Evolutionary conservation across 176 grass and related monocot species (phyloP).

Genomic region (Ananas comosus): DNA sequence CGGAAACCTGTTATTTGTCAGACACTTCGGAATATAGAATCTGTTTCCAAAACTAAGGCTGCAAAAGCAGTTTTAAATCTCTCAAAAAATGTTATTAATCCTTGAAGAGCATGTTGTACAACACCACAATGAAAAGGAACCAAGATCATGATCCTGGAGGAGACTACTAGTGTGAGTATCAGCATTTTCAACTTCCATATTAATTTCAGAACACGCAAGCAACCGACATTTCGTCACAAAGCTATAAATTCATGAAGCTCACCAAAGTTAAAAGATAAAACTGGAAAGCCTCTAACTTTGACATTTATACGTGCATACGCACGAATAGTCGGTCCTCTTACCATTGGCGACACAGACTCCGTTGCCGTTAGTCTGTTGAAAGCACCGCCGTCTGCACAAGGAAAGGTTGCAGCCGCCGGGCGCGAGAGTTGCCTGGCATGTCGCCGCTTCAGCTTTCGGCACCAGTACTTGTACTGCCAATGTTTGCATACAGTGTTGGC

Average conservation of each 20-base stretch:
- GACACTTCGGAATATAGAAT: no score
- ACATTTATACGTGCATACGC: slow-evolving; percentile 16
- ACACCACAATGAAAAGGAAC: no score
- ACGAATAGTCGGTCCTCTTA: slow-evolving; percentile 4
- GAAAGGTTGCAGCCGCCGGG: slow-evolving; percentile 4
- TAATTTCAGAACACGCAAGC: no score
- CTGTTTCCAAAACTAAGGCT: no score
- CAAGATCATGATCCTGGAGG: no score
- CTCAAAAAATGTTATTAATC: no score
- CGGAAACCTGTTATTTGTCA: no score
- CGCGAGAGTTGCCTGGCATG: slow-evolving; percentile 1
- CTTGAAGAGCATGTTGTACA: no score
- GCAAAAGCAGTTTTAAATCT: no score
- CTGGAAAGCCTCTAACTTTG: not conserved
- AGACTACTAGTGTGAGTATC: no score
- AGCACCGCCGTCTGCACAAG: slow-evolving; percentile 13
- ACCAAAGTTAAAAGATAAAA: not conserved
- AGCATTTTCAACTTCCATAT: no score
- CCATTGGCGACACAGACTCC: slow-evolving; percentile 9
- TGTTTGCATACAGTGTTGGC: not conserved
- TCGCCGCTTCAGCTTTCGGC: not conserved
- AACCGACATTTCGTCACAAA: not conserved
- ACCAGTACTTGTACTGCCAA: slow-evolving; percentile 5
- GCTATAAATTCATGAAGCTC: not conserved
- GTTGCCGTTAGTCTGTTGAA: slow-evolving; percentile 9